Conservation (phyloP, 31 red algal genomes). For the Asparagopsis taxiformis region DNA sequence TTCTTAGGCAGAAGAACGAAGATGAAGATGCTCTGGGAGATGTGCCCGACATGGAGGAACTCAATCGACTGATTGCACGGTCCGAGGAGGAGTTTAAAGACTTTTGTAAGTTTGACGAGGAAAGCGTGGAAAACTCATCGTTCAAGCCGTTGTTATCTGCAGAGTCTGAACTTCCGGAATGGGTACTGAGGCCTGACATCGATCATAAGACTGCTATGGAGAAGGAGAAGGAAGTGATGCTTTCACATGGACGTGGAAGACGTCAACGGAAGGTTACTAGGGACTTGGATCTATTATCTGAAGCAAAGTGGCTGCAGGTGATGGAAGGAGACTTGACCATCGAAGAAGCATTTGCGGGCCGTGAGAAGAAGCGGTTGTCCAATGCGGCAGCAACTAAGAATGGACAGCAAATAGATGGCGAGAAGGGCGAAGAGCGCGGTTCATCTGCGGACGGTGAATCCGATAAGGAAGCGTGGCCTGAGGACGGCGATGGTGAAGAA, state of each 20-base stretch:
- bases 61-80: constrained; percentile 82
- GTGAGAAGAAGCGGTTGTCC: no score
- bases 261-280: constrained; percentile 54
- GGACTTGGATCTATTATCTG: constrained; percentile 64
- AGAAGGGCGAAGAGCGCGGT: constrained; percentile 12
- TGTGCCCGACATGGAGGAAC: constrained; percentile 68
- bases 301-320: constrained; percentile 63
- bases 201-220: constrained; percentile 70
- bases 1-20: constrained; percentile 72
- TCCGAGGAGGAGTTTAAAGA: constrained; percentile 73
- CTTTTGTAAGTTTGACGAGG: constrained; percentile 78
- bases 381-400: no score
- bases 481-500: no score
- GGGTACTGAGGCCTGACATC: constrained; percentile 76
- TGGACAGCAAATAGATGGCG: constrained; percentile 8
- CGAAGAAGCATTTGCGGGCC: constrained; percentile 33
- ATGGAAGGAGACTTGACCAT: constrained; percentile 66
- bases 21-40: constrained; percentile 60
- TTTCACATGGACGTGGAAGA: constrained; percentile 72
- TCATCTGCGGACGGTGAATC: no score
- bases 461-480: no score
- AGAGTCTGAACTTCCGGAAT: constrained; percentile 75
- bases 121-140: constrained; percentile 13
- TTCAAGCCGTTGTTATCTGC: constrained; percentile 51
- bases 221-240: constrained; percentile 55